A percentile compares a stretch with the other conserved stretches of the same genome.
phyloP scores from a whole-genome alignment of 1,284 basidiomycete genomes.

The Fomes fomentarius region DNA sequence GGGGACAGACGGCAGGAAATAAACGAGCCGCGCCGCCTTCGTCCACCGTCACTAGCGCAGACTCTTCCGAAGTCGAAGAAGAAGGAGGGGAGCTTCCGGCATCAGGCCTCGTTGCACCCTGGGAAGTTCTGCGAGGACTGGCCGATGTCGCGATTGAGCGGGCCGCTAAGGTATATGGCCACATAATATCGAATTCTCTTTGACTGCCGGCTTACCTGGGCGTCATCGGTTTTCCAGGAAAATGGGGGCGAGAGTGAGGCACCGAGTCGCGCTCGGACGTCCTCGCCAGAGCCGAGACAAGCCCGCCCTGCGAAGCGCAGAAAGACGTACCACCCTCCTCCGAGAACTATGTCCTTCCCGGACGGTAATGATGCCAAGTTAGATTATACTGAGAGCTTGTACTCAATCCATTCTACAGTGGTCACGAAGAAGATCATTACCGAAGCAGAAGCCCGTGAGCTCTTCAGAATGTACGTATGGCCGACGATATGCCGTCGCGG shows the following conservation, averaged over 20 bases:
- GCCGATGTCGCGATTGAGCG: slow-evolving; percentile 80
- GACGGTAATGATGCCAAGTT: slow-evolving; percentile 52
- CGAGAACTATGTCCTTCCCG: slow-evolving; percentile 59
- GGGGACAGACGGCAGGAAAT: slow-evolving; percentile 41
- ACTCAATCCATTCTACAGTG: slow-evolving; percentile 45
- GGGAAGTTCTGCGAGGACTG: slow-evolving; percentile 79
- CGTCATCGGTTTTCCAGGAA: slow-evolving; percentile 44
- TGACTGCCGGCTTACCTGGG: slow-evolving; percentile 15
- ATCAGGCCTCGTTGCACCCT: slow-evolving; percentile 78
- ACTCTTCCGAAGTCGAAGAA: slow-evolving; percentile 78
- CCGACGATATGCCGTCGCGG: slow-evolving; percentile 21
- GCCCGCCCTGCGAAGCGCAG: slow-evolving; percentile 70
- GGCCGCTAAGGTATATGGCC: slow-evolving; percentile 63
- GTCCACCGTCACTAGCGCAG: slow-evolving; percentile 70
- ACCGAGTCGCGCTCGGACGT: slow-evolving; percentile 71
- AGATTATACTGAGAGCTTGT: slow-evolving; percentile 4
- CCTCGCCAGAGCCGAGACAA: slow-evolving; percentile 64
- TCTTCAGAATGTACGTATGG: slow-evolving; percentile 76
- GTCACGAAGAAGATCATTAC: slow-evolving; percentile 79
- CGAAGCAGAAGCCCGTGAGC: slow-evolving; percentile 80
- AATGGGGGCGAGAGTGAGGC: slow-evolving; percentile 76
- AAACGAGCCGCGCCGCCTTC: slow-evolving; percentile 64
- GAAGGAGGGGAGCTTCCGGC: slow-evolving; percentile 79
- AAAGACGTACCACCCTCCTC: slow-evolving; percentile 62
- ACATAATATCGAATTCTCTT: slow-evolving; percentile 12